These are phyloP conservation scores for Penicillium sp. DNA, from an alignment of 2,329 filamentous ascomycete genomes.

Conservation along the genomic window DNA sequence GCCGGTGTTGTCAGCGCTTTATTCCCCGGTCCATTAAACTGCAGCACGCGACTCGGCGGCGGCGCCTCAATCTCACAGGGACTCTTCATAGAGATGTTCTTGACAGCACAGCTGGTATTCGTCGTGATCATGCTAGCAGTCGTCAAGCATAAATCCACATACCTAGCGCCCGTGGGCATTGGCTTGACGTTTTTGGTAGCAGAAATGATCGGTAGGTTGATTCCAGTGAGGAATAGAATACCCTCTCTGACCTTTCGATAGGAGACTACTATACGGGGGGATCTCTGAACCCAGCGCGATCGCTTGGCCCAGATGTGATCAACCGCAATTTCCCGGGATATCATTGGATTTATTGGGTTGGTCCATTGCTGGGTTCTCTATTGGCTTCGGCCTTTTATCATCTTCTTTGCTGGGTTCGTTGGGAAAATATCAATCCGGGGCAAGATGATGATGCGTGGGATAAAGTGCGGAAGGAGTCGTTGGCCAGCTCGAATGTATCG, in stretches of 20 bases:
- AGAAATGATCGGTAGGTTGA: conserved; percentile 44
- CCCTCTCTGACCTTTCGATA: too few species aligned
- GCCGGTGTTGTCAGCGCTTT: conserved; percentile 53
- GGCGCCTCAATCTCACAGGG: conserved; percentile 52
- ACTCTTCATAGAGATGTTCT: conserved; percentile 61
- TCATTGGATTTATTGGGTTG: conserved; percentile 50
- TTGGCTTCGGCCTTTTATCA: conserved; percentile 47
- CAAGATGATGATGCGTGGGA: conserved; percentile 52
- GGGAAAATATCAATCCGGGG: conserved; percentile 43
- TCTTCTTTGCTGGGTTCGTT: conserved; percentile 44
- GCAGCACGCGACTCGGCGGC: conserved; percentile 52
- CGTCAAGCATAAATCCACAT: conserved; percentile 68
- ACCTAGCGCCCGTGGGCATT: conserved; percentile 64
- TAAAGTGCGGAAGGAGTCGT: conserved; percentile 17
- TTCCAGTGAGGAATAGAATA: too few species aligned
- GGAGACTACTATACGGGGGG: conserved; percentile 47
- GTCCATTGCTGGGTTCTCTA: conserved; percentile 43
- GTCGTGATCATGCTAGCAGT: conserved; percentile 64
- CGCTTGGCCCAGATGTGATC: conserved; percentile 45
- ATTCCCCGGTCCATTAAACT: conserved; percentile 53
- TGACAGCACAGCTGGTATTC: conserved; percentile 58
- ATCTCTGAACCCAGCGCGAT: conserved; percentile 46
- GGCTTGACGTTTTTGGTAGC: conserved; percentile 64
- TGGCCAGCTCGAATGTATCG: conserved; percentile 5
- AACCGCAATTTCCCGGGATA: conserved; percentile 43